phyloP scores from a whole-genome alignment of 108 stramenopile species.

The Aurantiochytrium sp. region DNA sequence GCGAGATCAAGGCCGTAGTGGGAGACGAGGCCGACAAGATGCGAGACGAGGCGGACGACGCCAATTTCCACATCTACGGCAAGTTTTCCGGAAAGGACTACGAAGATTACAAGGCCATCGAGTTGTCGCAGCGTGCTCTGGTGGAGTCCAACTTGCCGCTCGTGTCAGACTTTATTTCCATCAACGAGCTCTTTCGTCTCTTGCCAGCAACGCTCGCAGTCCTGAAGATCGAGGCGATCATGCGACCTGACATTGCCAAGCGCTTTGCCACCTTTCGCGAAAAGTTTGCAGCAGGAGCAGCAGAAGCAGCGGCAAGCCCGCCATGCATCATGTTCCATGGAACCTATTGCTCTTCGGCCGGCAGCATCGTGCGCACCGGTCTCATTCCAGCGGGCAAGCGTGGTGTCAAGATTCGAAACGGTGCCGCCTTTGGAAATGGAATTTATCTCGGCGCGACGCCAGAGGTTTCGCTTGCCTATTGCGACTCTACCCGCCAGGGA shows the following conservation, averaged over 20 bases:
- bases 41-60: no score
- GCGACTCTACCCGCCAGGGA: background rate
- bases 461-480: background rate
- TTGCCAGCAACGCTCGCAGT: background rate
- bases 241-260: background rate
- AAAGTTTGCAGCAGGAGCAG: background rate
- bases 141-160: background rate
- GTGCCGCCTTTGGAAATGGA: background rate
- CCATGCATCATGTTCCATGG: background rate
- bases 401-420: background rate
- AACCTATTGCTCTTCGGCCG: background rate
- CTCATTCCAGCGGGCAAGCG: background rate
- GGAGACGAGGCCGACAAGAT: background rate
- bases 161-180: background rate
- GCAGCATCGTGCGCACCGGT: background rate
- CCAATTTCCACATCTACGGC: no score
- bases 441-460: background rate
- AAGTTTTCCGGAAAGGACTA: background rate
- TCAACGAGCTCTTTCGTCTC: background rate
- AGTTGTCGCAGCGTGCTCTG: background rate
- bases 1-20: background rate
- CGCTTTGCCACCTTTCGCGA: background rate
- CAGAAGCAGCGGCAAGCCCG: background rate
- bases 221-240: background rate
- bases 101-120: background rate